These are phyloP conservation scores for Setaria viridis DNA, from an alignment of 202 grass and related monocot genomes.

Conservation along the genomic window DNA sequence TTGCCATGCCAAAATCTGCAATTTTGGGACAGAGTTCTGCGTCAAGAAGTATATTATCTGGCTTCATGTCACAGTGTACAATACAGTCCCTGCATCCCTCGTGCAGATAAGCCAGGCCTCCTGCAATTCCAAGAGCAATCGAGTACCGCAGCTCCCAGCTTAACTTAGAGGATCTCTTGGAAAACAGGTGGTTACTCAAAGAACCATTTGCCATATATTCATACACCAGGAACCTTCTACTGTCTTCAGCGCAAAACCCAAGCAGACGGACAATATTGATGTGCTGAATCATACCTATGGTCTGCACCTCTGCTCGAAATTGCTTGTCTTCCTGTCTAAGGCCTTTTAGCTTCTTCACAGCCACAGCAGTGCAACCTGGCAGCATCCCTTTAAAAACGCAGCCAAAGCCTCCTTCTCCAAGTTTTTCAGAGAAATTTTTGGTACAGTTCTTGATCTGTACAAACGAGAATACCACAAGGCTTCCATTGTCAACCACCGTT, in stretches of 20 bases:
- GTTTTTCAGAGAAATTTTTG: slow-evolving; percentile 52
- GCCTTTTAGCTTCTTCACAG: slow-evolving; percentile 55
- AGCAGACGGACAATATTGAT: slow-evolving; percentile 53
- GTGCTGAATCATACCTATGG: slow-evolving; percentile 63
- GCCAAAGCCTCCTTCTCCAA: slow-evolving; percentile 62
- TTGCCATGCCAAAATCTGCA: slow-evolving; percentile 68
- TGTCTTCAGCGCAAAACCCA: slow-evolving; percentile 52
- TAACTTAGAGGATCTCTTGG: not conserved
- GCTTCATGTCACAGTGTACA: slow-evolving; percentile 63
- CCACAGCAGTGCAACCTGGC: slow-evolving; percentile 19
- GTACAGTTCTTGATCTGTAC: slow-evolving; percentile 44
- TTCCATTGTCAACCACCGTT: too few relatives aligned
- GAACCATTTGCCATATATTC: slow-evolving; percentile 62
- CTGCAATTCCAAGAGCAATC: slow-evolving; percentile 44
- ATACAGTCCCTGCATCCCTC: slow-evolving; percentile 66
- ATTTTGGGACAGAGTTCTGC: slow-evolving; percentile 54
- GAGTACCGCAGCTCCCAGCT: slow-evolving; percentile 38
- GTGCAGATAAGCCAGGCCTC: slow-evolving; percentile 62
- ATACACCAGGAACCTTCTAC: slow-evolving; percentile 47
- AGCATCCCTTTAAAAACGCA: slow-evolving; percentile 52
- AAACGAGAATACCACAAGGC: slow-evolving; percentile 33
- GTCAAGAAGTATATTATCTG: slow-evolving; percentile 59
- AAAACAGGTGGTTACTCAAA: slow-evolving; percentile 52
- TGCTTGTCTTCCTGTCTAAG: slow-evolving; percentile 49
- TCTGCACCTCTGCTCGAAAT: slow-evolving; percentile 62